phyloP scores from a whole-genome alignment of 1,284 basidiomycete genomes.

The Singerocomus inundabilis region DNA sequence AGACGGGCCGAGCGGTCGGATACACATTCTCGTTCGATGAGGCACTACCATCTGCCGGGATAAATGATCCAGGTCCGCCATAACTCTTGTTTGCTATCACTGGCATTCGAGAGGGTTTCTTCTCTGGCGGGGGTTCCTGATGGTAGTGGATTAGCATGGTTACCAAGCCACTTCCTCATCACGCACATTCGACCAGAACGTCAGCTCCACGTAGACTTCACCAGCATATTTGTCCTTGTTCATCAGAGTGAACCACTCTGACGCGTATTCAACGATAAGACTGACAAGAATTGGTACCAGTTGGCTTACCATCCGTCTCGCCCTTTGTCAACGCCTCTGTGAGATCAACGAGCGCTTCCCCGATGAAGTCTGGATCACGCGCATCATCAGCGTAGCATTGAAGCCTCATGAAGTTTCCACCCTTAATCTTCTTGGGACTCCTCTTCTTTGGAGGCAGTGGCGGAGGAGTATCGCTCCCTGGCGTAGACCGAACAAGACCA shows the following conservation, averaged over 20 bases:
- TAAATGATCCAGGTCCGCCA: conserved; percentile 73
- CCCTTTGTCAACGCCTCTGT: conserved; percentile 91
- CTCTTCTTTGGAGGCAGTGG: conserved; percentile 58
- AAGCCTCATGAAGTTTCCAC: conserved; percentile 77
- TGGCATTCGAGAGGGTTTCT: conserved; percentile 54
- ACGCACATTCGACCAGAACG: conserved; percentile 93
- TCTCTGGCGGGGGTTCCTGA: conserved; percentile 73
- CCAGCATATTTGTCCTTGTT: conserved; percentile 92
- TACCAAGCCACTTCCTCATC: neutral
- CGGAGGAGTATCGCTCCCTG: conserved; percentile 55
- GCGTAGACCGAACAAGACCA: conserved; percentile 49
- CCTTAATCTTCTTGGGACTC: conserved; percentile 61
- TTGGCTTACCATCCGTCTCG: conserved; percentile 86
- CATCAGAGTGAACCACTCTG: conserved; percentile 92
- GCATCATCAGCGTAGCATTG: conserved; percentile 94
- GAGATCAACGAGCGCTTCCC: conserved; percentile 85
- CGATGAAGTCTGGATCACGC: conserved; percentile 94
- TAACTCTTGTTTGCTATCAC: conserved; percentile 59
- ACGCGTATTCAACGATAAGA: conserved; percentile 7
- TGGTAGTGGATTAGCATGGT: conserved; percentile 10
- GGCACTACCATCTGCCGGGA: conserved; percentile 48
- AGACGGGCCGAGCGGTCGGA: conserved; percentile 35
- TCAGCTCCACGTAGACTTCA: conserved; percentile 92
- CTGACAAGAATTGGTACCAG: neutral
- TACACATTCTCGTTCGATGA: conserved; percentile 25